Evolutionary conservation across 495 filamentous ascomycete species (phyloP), one percentile per base, ranked within the genome.

Genomic region (Parathielavia appendiculata): DNA sequence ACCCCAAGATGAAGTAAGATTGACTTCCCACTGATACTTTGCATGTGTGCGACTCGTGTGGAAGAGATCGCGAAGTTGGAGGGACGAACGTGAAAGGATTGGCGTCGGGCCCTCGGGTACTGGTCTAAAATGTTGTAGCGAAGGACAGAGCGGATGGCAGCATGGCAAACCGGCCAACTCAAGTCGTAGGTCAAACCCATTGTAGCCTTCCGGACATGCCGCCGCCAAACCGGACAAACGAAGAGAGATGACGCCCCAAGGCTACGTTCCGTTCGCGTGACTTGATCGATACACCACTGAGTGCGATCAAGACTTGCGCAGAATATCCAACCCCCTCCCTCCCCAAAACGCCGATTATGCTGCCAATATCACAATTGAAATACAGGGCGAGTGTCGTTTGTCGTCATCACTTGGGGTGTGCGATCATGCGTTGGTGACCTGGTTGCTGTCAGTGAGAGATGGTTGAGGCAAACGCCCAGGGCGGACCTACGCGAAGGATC

Each of bases 401-500:
- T 76, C 71, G 74, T 79, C 66, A 71, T 73, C 68, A 69, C 63
- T 66, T 54, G 62, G 63, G 49, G 39, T 62, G 54, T 58, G 54
- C 54, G 38, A 61, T 80, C 70, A 83, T 69, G 80, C 79, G 64
- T 83, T 83, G 71, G 79, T 82, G 56, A 83, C 80, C 80, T 83
- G 57, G 0, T 22, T 35, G 12, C 0, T 32, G 60, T 76, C 63
- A 74, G 73, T 65, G 45, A 16, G 32, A 59, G 38, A 30, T 30
- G 26, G 13, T 62, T 43, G 12, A 17, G 26, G 13, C 23, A 43
- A 4, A 22, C 11, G 7, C 4, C 22, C 20, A 48, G 17, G 22
- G 17, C 36, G 13, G 14, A 73, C 81, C 56, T 76, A 93, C 93
- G 84, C 93, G 90, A 69, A 98, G 79, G 71, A 98, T 96, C 67